Conservation (phyloP, 805 yeast genomes). For the Scheffersomyces coipomensis region DNA sequence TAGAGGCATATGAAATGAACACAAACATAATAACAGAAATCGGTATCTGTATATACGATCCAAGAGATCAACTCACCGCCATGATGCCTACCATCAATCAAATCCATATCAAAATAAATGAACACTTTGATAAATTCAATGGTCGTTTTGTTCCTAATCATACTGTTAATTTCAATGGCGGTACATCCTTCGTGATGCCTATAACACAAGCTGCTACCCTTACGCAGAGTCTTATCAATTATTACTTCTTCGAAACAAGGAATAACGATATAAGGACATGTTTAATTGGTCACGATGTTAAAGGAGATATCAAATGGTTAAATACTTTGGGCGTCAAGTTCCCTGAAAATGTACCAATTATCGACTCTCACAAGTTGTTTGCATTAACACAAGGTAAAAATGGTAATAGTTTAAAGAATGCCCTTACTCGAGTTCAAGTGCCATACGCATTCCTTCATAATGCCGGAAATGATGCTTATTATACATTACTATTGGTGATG, state of each 20-base stretch:
- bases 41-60: slow-evolving; percentile 58
- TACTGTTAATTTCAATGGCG: slow-evolving; percentile 49
- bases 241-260: slow-evolving; percentile 35
- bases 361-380: slow-evolving; percentile 53
- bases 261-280: slow-evolving; percentile 10
- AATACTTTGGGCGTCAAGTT: slow-evolving; percentile 41
- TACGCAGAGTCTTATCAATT: slow-evolving; percentile 42
- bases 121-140: slow-evolving; percentile 41
- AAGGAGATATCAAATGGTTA: slow-evolving; percentile 60
- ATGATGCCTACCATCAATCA: slow-evolving; percentile 40
- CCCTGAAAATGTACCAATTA: slow-evolving; percentile 27
- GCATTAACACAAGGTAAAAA: slow-evolving; percentile 34
- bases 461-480: slow-evolving; percentile 71
- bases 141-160: slow-evolving; percentile 57
- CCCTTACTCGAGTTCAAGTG: slow-evolving; percentile 44
- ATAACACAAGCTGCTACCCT: slow-evolving; percentile 33
- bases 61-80: slow-evolving; percentile 40
- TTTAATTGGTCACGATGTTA: slow-evolving; percentile 61
- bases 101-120: slow-evolving; percentile 44
- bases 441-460: slow-evolving; percentile 64
- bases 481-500: slow-evolving; percentile 51
- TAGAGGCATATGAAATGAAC: slow-evolving; percentile 55
- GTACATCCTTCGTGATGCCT: slow-evolving; percentile 44
- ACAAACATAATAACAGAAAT: slow-evolving; percentile 49
- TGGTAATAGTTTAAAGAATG: slow-evolving; percentile 43